Percentiles rank a stretch among this genome's conserved stretches.
These are phyloP conservation scores for Neostapfia colusana DNA, from an alignment of 176 grass and related monocot genomes.

Conservation along the genomic window DNA sequence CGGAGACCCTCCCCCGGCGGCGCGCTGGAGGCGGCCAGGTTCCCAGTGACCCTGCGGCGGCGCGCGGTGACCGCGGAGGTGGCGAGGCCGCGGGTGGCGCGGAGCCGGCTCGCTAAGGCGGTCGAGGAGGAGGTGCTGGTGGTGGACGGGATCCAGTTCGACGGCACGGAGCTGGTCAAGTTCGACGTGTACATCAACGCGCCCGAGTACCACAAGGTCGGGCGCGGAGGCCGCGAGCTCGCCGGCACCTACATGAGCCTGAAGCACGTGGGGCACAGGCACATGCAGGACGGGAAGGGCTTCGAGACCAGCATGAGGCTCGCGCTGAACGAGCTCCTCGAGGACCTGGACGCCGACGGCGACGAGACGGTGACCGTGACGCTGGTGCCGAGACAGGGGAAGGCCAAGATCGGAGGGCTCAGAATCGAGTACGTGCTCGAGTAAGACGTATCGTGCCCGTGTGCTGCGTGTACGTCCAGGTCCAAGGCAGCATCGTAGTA, in stretches of 20 bases:
- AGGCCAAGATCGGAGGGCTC: conserved; percentile 47
- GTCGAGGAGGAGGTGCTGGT: conserved; percentile 52
- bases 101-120: conserved; percentile 44
- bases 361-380: conserved; percentile 53
- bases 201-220: conserved; percentile 30
- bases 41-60: conserved; percentile 38
- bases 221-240: conserved; percentile 34
- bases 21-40: neutral
- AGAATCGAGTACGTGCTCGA: conserved; percentile 33
- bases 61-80: conserved; percentile 31
- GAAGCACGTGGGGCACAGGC: conserved; percentile 45
- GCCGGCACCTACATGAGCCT: conserved; percentile 59
- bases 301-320: conserved; percentile 43
- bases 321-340: conserved; percentile 49
- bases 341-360: conserved; percentile 47
- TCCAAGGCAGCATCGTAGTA: no score
- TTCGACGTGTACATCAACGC: conserved; percentile 63
- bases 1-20: neutral
- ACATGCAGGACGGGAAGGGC: neutral
- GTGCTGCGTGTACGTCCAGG: no score
- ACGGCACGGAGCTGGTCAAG: conserved; percentile 40
- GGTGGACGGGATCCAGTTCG: conserved; percentile 45
- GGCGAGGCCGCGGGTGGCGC: conserved; percentile 38
- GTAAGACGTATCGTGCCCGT: neutral
- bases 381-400: conserved; percentile 50